phyloP scores from a whole-genome alignment of 75 land plant species.

The Cupressus sempervirens region DNA sequence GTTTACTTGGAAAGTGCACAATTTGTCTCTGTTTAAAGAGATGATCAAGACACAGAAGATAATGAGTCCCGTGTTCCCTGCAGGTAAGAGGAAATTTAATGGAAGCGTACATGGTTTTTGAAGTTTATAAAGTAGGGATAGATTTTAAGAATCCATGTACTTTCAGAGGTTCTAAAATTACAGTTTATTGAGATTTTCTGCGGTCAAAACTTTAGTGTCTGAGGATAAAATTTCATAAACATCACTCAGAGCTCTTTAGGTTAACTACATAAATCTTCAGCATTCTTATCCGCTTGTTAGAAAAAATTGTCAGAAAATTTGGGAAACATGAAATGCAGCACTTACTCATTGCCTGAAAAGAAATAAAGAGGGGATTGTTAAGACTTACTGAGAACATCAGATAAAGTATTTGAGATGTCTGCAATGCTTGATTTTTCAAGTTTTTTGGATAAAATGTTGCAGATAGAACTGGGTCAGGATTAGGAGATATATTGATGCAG shows the following conservation, averaged over 20 bases:
- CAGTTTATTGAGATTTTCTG: neutral
- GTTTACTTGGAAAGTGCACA: constrained; percentile 95
- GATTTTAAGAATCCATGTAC: neutral
- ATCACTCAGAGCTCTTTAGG: neutral
- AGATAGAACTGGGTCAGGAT: neutral
- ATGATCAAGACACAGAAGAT: constrained; percentile 99
- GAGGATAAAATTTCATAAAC: neutral
- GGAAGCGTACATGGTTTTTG: neutral
- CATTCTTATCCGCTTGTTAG: neutral
- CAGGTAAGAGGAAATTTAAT: constrained; percentile 29
- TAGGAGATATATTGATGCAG: neutral
- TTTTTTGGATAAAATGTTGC: too few relatives aligned
- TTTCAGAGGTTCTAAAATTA: neutral
- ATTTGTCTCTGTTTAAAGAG: constrained; percentile 83
- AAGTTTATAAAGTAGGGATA: neutral
- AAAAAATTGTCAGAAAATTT: neutral
- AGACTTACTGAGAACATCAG: neutral
- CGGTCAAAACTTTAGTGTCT: neutral
- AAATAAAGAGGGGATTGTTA: neutral
- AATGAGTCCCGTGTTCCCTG: constrained; percentile 95
- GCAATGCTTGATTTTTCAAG: neutral
- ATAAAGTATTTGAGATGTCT: neutral
- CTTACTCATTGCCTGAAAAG: neutral
- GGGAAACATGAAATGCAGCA: neutral
- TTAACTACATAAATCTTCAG: neutral